phyloP scores from a whole-genome alignment of 148 eudicot species.

The Polygonum maritimum region DNA sequence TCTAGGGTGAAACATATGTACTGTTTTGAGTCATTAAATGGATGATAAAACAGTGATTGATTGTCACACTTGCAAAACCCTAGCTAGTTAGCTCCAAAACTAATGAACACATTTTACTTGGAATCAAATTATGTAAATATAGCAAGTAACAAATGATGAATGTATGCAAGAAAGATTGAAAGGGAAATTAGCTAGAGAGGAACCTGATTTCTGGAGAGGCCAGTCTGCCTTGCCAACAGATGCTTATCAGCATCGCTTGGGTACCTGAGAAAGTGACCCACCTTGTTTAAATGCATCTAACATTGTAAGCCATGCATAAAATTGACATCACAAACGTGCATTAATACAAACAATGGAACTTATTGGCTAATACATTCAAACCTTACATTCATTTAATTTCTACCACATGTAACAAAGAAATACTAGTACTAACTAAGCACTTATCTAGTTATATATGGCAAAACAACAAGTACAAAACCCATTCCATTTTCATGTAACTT shows the following conservation, averaged over 20 bases:
- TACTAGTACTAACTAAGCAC: neutral
- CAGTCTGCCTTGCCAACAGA: constrained; percentile 83
- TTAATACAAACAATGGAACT: neutral
- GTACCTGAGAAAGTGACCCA: constrained; percentile 59
- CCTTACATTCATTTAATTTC: neutral
- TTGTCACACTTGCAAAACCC: too few species aligned
- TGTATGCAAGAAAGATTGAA: neutral
- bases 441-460: neutral
- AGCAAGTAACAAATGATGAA: neutral
- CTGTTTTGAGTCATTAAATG: too few species aligned
- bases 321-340: neutral
- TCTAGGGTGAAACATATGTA: too few species aligned
- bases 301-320: neutral
- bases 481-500: neutral
- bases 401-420: neutral
- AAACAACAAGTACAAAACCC: neutral
- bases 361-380: too few species aligned
- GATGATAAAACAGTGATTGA: too few species aligned
- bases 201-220: constrained; percentile 83
- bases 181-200: constrained; percentile 9
- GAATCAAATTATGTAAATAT: neutral
- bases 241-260: constrained; percentile 96
- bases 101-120: neutral
- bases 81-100: too few species aligned
- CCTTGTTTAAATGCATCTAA: neutral